Evolutionary conservation across 768 basidiomycete genomes (phyloP).

Genomic region (Rhodotorula taiwanensis): DNA sequence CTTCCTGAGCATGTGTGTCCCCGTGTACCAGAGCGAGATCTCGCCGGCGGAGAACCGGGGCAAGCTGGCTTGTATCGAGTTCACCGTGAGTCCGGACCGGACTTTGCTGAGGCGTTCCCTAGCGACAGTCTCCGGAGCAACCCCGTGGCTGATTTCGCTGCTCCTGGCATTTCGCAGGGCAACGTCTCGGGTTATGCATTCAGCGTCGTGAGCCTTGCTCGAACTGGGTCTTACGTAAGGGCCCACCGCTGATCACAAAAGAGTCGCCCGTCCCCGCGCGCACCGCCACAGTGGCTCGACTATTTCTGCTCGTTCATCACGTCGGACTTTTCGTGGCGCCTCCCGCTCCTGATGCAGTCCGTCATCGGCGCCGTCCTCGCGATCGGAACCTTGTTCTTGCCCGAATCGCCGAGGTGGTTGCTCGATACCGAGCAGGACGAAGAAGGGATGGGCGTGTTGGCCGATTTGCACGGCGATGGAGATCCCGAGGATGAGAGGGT

Average conservation of each 20-base stretch:
- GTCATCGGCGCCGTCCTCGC: slow-evolving; percentile 76
- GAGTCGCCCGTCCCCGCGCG: neutral
- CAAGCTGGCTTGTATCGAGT: slow-evolving; percentile 87
- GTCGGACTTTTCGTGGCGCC: slow-evolving; percentile 80
- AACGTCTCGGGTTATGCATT: slow-evolving; percentile 85
- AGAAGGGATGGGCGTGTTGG: slow-evolving; percentile 77
- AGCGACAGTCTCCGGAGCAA: neutral
- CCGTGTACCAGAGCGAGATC: slow-evolving; percentile 83
- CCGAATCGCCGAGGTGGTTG: slow-evolving; percentile 90
- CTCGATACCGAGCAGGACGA: slow-evolving; percentile 77
- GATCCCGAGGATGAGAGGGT: slow-evolving; percentile 56
- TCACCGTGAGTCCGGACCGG: slow-evolving; percentile 50
- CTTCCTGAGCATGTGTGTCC: slow-evolving; percentile 84
- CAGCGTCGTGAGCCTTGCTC: slow-evolving; percentile 74
- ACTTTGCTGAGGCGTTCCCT: neutral
- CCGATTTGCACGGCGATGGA: slow-evolving; percentile 73
- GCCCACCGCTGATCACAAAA: neutral
- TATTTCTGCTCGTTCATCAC: slow-evolving; percentile 87
- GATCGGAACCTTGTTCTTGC: slow-evolving; percentile 69
- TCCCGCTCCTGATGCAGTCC: slow-evolving; percentile 82
- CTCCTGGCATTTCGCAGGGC: neutral
- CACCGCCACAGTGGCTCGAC: slow-evolving; percentile 66
- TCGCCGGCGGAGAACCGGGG: slow-evolving; percentile 86
- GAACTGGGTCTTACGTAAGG: too few relatives aligned
- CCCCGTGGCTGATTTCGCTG: neutral